A percentile compares a stretch with the other conserved stretches of the same genome.
phyloP scores from a whole-genome alignment of 495 filamentous ascomycete genomes.

The Penicillium silybi region DNA sequence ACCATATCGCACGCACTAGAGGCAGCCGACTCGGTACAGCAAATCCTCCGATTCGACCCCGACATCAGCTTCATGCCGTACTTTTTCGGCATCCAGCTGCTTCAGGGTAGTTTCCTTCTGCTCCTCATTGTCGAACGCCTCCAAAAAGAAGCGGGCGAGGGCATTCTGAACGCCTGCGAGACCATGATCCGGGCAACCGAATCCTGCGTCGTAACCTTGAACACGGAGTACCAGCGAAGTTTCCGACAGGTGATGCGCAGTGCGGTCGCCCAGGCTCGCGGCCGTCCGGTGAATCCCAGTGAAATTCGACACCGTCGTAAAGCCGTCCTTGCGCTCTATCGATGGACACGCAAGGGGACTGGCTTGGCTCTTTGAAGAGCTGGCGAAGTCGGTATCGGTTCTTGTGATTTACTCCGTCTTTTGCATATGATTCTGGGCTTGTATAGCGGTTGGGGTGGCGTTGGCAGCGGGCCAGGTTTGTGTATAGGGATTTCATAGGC shows the following conservation, averaged over 20 bases:
- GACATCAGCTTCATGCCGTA: constrained; percentile 87
- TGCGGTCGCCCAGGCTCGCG: constrained; percentile 72
- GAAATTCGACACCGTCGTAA: constrained; percentile 72
- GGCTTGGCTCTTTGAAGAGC: constrained; percentile 56
- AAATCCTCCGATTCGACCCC: constrained; percentile 80
- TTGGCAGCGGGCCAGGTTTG: background rate
- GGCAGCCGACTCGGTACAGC: constrained; percentile 74
- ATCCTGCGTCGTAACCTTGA: constrained; percentile 79
- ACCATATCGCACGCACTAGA: constrained; percentile 77
- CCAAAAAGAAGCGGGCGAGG: constrained; percentile 73
- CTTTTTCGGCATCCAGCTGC: constrained; percentile 81
- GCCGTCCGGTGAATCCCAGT: constrained; percentile 67
- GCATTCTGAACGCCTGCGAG: constrained; percentile 78
- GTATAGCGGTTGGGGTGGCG: background rate
- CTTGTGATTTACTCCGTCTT: background rate
- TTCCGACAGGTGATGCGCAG: constrained; percentile 82
- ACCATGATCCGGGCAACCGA: constrained; percentile 83
- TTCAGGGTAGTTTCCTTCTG: constrained; percentile 78
- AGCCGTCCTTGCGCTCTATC: constrained; percentile 68
- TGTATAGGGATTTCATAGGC: background rate
- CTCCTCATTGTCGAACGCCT: constrained; percentile 80
- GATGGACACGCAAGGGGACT: constrained; percentile 77
- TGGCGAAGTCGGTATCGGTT: background rate
- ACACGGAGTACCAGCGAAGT: constrained; percentile 83
- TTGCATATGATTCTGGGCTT: background rate